Evolutionary conservation across 257 asterid genomes (phyloP).

Genomic region (Salvia splendens): DNA sequence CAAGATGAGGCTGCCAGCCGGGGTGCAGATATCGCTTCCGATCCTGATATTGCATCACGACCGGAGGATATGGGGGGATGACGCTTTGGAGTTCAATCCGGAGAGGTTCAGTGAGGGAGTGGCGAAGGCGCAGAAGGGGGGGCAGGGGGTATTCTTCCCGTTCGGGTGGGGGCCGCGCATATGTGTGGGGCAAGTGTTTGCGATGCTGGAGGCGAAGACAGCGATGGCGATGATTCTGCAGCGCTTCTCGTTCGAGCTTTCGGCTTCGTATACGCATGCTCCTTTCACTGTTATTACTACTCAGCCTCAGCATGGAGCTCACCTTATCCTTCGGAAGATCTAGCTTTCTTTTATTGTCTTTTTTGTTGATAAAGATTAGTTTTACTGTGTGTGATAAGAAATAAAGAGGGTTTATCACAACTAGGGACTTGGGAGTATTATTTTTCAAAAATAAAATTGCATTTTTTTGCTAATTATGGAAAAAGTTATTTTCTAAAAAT

Average conservation of each 20-base stretch:
- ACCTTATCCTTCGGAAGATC: constrained; percentile 28
- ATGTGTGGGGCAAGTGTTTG: constrained; percentile 46
- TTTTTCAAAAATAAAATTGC: too few species aligned
- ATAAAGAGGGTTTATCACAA: too few species aligned
- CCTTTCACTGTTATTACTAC: constrained; percentile 21
- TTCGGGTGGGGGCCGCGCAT: constrained; percentile 44
- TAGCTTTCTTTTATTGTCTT: not conserved
- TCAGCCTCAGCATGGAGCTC: constrained; percentile 50
- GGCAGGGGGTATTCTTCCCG: constrained; percentile 38
- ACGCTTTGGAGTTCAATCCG: constrained; percentile 46
- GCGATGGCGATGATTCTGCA: constrained; percentile 41
- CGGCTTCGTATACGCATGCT: constrained; percentile 45
- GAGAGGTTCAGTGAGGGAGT: constrained; percentile 51
- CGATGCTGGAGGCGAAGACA: constrained; percentile 45
- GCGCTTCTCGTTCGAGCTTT: constrained; percentile 47
- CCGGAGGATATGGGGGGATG: constrained; percentile 47
- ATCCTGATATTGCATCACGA: constrained; percentile 28
- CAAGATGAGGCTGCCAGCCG: constrained; percentile 37
- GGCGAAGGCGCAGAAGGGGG: constrained; percentile 40
- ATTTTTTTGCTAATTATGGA: too few species aligned
- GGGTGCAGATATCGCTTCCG: constrained; percentile 31
- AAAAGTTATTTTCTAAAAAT: too few species aligned
- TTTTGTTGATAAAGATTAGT: too few species aligned
- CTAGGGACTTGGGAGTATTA: too few species aligned
- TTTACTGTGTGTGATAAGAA: too few species aligned